These are phyloP conservation scores for Penicillium sp. DNA, from an alignment of 2,329 filamentous ascomycete genomes.

Conservation along the genomic window DNA sequence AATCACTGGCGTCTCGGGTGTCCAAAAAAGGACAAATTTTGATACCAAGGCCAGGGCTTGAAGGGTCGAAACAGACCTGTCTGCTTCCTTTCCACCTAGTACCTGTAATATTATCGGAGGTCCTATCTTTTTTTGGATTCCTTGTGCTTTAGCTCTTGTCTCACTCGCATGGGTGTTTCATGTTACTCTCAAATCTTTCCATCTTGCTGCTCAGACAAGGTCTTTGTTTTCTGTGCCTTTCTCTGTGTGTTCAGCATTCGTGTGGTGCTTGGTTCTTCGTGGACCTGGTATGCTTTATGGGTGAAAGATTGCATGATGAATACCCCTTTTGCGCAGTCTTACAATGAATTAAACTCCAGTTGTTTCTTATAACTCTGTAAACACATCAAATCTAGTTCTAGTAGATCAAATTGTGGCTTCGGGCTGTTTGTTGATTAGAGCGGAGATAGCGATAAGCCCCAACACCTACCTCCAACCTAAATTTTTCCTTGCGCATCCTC, in stretches of 20 bases:
- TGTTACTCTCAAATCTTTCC: neutral
- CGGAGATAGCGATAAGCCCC: conserved; percentile 12
- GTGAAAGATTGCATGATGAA: conserved; percentile 16
- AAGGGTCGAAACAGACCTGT: conserved; percentile 6
- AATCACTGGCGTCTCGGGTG: conserved; percentile 28
- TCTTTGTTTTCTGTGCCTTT: conserved; percentile 8
- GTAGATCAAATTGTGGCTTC: neutral
- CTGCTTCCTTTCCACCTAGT: conserved; percentile 18
- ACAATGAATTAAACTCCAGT: conserved; percentile 18
- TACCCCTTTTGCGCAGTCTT: conserved; percentile 22
- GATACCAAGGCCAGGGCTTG: conserved; percentile 14
- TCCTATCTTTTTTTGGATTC: neutral
- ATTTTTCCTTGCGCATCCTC: conserved; percentile 13
- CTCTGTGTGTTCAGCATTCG: conserved; percentile 11
- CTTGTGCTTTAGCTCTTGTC: conserved; percentile 6
- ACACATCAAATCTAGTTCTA: neutral
- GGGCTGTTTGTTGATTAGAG: neutral
- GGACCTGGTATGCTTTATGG: conserved; percentile 7
- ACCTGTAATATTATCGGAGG: conserved; percentile 38
- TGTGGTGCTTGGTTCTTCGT: neutral
- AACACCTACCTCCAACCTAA: conserved; percentile 9
- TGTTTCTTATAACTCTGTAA: neutral
- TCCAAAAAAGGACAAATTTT: conserved; percentile 27
- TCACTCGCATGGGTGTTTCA: conserved; percentile 14
- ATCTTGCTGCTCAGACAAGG: conserved; percentile 11